These are phyloP conservation scores for Tylopilus vinaceipallidus DNA, from an alignment of 768 basidiomycete species.

Conservation along the genomic window DNA sequence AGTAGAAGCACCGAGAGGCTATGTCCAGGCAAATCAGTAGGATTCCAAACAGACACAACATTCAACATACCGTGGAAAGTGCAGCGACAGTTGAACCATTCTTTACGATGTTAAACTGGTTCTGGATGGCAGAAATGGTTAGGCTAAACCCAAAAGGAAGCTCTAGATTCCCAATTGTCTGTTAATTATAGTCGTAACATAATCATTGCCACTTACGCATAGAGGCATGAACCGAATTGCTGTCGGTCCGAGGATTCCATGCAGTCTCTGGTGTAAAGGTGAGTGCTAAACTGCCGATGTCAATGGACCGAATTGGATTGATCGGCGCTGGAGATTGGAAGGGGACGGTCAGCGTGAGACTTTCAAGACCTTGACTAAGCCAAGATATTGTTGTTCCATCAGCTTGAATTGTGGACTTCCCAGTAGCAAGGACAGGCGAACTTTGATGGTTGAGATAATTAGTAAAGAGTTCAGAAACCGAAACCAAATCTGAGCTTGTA, in stretches of 20 bases:
- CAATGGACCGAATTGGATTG: slow-evolving; percentile 62
- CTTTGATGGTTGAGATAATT: slow-evolving; percentile 64
- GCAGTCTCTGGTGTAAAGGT: slow-evolving; percentile 50
- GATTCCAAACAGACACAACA: background rate
- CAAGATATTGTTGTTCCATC: slow-evolving; percentile 61
- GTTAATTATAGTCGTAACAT: background rate
- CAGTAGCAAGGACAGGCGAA: slow-evolving; percentile 58
- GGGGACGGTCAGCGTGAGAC: slow-evolving; percentile 59
- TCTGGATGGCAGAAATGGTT: slow-evolving; percentile 58
- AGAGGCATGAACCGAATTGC: slow-evolving; percentile 56
- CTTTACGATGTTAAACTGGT: slow-evolving; percentile 60
- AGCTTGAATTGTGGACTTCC: slow-evolving; percentile 53
- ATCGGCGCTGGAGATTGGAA: slow-evolving; percentile 52
- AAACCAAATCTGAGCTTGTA: slow-evolving; percentile 40
- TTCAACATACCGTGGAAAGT: slow-evolving; percentile 49
- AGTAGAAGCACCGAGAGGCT: slow-evolving; percentile 65
- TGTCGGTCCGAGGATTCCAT: slow-evolving; percentile 58
- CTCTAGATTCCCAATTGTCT: slow-evolving; percentile 35
- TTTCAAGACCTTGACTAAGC: slow-evolving; percentile 60
- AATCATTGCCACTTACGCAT: slow-evolving; percentile 41
- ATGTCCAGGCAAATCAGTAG: slow-evolving; percentile 5
- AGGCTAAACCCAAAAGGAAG: slow-evolving; percentile 71
- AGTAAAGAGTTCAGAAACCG: slow-evolving; percentile 64
- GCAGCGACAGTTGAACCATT: slow-evolving; percentile 53
- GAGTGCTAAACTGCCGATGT: slow-evolving; percentile 58